Evolutionary conservation across 2,329 filamentous ascomycete species (phyloP).

Genomic region (Cryphonectria nitschkei): DNA sequence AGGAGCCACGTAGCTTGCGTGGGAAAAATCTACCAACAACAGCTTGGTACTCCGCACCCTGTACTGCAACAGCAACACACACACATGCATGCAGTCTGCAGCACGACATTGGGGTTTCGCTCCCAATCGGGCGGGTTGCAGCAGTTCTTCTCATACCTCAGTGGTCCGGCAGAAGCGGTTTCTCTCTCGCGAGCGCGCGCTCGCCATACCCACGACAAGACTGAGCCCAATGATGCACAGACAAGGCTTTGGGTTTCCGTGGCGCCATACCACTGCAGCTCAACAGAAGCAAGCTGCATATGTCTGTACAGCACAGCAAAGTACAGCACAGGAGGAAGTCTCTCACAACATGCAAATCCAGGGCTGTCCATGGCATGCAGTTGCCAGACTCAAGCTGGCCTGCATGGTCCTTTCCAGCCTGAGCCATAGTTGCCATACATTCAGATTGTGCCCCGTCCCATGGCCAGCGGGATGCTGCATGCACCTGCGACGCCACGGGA

Average conservation of each 20-base stretch:
- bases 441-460: slow-evolving; percentile 18
- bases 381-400: neutral
- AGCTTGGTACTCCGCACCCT: neutral
- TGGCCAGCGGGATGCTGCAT: slow-evolving; percentile 17
- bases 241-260: neutral
- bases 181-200: neutral
- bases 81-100: slow-evolving; percentile 19
- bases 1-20: slow-evolving; percentile 30
- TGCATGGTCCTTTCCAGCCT: slow-evolving; percentile 10
- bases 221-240: neutral
- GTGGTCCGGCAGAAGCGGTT: neutral
- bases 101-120: slow-evolving; percentile 19
- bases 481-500: neutral
- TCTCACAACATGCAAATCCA: neutral
- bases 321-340: neutral
- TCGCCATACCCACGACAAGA: too few species aligned
- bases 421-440: neutral
- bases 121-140: neutral
- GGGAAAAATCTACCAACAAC: slow-evolving; percentile 8
- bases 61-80: slow-evolving; percentile 15
- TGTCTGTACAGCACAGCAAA: neutral
- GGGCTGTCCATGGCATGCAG: slow-evolving; percentile 5
- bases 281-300: neutral
- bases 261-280: neutral
- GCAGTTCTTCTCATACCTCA: neutral